Base-by-base conservation (phyloP, 768 basidiomycete genomes). In the Rhodotorula sphaerocarpa region DNA sequence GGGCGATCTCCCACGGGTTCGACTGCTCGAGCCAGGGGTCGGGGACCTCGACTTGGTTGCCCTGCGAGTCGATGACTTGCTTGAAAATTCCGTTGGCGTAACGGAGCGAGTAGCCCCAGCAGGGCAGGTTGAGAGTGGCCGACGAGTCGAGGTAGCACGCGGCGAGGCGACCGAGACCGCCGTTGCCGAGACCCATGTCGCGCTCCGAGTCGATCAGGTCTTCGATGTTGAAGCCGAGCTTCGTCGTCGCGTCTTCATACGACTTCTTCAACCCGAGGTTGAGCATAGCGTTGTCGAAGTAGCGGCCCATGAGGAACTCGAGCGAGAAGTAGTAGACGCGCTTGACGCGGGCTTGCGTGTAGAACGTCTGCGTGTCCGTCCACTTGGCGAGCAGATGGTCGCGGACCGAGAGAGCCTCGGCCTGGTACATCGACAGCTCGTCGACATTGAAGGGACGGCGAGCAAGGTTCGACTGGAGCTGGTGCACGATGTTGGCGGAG, bases 91-190 rank as follows among this genome's bases (percentile, higher is more conserved):
- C 57, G 27, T 51, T 48, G 20, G 31, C 36, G 60, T 69, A 52
- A 39, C 69, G 55, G 61, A 95, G 76, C 5, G 57, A 50, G 48
- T 96, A 96, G 48, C 93, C 93, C 90, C 91, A 96, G 28, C 89
- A 82, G 0, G 93, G 93, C 7, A 96, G 81, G 75, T 92, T 86
- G 72, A 89, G 84, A 14, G 87, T 87, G 5, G 92, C 85, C 28
- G 84, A 83, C n/a, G 87, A 89, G 73, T 96, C 92, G 51, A 76
- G 83, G 74, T 96, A 99, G 78, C 95, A 99, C 1, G 95, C 93
- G 1, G 95, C 95, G 48, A 99, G 82, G 34, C 93, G 87, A 0
- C 95, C 93, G 14, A 96, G 81, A 60, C 93, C 93, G 67, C 92
- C 92, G 74, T 96, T 95, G 9, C 93, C 95, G 16, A 54, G 51